A percentile compares a stretch with the other conserved stretches of the same genome.
Conservation (phyloP, 2,329 filamentous ascomycete genomes). For the Sporothrix variecibatus region DNA sequence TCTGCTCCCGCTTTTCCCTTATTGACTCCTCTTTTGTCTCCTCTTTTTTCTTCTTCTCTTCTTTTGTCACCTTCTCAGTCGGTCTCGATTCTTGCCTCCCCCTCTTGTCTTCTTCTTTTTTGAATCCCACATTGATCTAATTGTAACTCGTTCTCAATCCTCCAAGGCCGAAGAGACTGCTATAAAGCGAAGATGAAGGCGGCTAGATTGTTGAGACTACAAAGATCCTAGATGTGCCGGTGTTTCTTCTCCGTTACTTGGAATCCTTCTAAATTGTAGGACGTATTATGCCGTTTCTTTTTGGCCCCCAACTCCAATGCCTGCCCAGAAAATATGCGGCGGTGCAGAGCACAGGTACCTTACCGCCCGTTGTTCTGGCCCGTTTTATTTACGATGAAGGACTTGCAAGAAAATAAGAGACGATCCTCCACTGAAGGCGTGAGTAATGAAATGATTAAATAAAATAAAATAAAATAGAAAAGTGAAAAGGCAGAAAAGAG, state of each 20-base stretch:
- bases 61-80: background rate
- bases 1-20: background rate
- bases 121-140: background rate
- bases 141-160: background rate
- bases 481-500: background rate
- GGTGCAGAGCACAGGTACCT: background rate
- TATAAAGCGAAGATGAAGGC: background rate
- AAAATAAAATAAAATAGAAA: background rate
- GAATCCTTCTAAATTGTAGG: background rate
- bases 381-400: background rate
- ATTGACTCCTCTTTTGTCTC: background rate
- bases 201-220: background rate
- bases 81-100: background rate
- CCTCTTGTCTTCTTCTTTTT: background rate
- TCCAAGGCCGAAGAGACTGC: background rate
- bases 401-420: background rate
- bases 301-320: background rate
- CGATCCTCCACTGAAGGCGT: background rate
- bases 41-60: background rate
- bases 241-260: background rate
- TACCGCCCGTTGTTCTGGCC: background rate
- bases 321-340: background rate
- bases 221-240: background rate
- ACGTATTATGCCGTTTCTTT: background rate
- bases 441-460: too few species aligned